Evolutionary conservation across 768 basidiomycete species (phyloP).

Genomic region (Pisolithus albus): DNA sequence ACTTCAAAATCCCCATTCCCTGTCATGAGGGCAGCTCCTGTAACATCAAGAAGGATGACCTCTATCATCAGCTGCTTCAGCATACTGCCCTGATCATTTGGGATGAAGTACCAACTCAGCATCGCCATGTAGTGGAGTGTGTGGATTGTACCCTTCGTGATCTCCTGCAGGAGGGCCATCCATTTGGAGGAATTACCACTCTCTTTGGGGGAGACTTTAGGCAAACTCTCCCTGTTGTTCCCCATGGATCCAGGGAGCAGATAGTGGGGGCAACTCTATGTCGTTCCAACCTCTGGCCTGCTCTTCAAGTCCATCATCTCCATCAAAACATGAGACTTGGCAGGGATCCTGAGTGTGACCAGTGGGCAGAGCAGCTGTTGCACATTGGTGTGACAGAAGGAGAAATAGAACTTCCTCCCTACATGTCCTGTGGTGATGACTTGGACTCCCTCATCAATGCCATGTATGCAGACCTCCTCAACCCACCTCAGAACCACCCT

Average conservation of each 20-base stretch:
- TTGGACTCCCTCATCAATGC: constrained; percentile 11
- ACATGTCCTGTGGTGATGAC: background rate
- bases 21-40: constrained; percentile 25
- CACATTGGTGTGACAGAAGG: constrained; percentile 31
- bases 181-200: constrained; percentile 41
- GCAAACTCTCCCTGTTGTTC: constrained; percentile 41
- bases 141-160: constrained; percentile 33
- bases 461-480: constrained; percentile 21
- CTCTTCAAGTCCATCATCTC: constrained; percentile 27
- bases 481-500: constrained; percentile 4
- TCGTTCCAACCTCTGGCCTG: constrained; percentile 32
- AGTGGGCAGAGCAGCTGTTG: constrained; percentile 33
- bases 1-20: constrained; percentile 41
- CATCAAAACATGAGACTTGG: constrained; percentile 35
- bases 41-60: constrained; percentile 27
- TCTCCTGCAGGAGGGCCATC: constrained; percentile 18
- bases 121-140: constrained; percentile 33
- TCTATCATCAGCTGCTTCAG: constrained; percentile 28
- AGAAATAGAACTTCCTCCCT: background rate
- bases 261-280: constrained; percentile 31
- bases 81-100: constrained; percentile 33
- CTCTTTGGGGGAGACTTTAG: constrained; percentile 46
- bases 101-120: constrained; percentile 38
- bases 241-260: constrained; percentile 28
- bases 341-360: constrained; percentile 10